Conservation (phyloP, 202 grass and related monocot genomes). For the Tripidium arundinaceum region DNA sequence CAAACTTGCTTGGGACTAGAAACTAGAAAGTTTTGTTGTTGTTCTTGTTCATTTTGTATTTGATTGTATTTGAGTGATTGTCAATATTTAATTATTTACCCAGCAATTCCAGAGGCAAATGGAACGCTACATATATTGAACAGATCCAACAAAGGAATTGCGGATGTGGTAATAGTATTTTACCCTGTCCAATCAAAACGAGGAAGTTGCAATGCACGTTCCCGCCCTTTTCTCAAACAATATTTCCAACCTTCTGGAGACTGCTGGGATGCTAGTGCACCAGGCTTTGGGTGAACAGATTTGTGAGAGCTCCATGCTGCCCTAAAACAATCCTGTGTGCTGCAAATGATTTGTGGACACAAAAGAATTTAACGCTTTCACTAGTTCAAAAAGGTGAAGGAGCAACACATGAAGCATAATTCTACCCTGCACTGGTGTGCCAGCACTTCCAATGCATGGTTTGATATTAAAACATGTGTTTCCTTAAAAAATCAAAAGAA, state of each 20-base stretch:
- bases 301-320: slow-evolving; percentile 86
- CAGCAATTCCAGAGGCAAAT: background rate
- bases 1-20: background rate
- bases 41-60: background rate
- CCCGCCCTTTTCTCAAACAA: slow-evolving; percentile 76
- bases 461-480: background rate
- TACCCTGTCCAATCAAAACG: slow-evolving; percentile 93
- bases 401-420: background rate
- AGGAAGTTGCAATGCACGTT: slow-evolving; percentile 52
- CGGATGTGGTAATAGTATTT: slow-evolving; percentile 9
- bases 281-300: slow-evolving; percentile 65
- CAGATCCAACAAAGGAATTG: slow-evolving; percentile 6
- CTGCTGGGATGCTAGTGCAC: slow-evolving; percentile 35
- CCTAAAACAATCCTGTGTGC: slow-evolving; percentile 91
- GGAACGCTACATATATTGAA: slow-evolving; percentile 5
- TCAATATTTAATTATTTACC: background rate
- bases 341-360: slow-evolving; percentile 28
- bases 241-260: slow-evolving; percentile 75
- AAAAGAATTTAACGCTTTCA: slow-evolving; percentile 3
- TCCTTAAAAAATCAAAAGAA: too few relatives aligned
- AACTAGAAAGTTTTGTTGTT: background rate
- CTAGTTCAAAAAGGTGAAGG: background rate
- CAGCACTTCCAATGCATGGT: background rate
- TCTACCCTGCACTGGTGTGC: background rate
- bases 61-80: background rate